These are phyloP conservation scores for Podaxis carcinomalis DNA, from an alignment of 768 basidiomycete genomes.

Conservation along the genomic window DNA sequence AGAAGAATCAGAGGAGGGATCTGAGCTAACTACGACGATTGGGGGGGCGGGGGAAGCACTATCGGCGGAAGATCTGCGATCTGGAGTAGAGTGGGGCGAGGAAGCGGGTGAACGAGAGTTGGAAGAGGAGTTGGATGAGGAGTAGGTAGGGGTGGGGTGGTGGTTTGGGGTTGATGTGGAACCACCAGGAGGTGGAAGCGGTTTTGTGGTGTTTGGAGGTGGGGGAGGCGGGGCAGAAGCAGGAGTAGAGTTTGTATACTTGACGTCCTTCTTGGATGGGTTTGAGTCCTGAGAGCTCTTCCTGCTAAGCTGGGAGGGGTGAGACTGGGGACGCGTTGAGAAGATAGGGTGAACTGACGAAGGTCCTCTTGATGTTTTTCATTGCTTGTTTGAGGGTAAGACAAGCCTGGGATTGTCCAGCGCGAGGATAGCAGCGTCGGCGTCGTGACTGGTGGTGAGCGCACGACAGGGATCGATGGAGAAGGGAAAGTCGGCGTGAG, in stretches of 20 bases:
- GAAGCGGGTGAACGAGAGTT: conserved; percentile 36
- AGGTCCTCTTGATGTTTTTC: conserved; percentile 84
- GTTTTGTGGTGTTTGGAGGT: conserved; percentile 61
- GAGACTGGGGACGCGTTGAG: conserved; percentile 16
- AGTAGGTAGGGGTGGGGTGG: conserved; percentile 28
- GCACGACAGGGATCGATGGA: conserved; percentile 37
- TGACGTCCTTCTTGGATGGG: conserved; percentile 69
- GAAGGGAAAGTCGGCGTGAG: conserved; percentile 17
- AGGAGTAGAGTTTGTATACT: conserved; percentile 28
- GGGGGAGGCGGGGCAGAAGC: conserved; percentile 49
- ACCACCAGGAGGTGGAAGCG: conserved; percentile 50
- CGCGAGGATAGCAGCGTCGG: not conserved
- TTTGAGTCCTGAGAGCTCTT: conserved; percentile 63
- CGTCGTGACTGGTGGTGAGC: conserved; percentile 9
- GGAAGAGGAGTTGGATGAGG: conserved; percentile 32
- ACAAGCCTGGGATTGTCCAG: not conserved
- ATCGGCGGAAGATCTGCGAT: conserved; percentile 55
- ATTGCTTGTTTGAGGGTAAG: conserved; percentile 30
- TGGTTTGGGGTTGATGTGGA: conserved; percentile 13
- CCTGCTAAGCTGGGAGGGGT: conserved; percentile 48
- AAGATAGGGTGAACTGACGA: conserved; percentile 42
- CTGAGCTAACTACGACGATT: conserved; percentile 83
- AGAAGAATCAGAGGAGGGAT: conserved; percentile 46
- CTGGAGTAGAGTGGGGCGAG: conserved; percentile 37
- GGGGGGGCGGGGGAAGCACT: conserved; percentile 59